Conservation (phyloP, 805 yeast genomes). For the Yamadazyma paraphyllophila region DNA sequence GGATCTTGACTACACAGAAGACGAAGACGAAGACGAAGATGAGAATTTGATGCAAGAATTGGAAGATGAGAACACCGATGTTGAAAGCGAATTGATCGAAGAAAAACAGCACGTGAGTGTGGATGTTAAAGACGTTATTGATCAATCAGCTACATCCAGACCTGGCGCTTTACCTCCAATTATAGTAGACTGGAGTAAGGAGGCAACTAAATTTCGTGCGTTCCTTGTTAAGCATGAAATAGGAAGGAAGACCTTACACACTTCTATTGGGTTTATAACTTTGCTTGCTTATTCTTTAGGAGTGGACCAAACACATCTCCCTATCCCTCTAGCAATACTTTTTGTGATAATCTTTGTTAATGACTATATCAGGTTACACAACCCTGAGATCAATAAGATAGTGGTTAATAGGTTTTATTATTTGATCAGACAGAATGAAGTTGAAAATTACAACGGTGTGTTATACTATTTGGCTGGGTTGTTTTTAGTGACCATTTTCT, state of each 20-base stretch:
- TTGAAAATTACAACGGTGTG: constrained; percentile 73
- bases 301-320: constrained; percentile 52
- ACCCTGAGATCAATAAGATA: constrained; percentile 57
- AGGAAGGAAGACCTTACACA: constrained; percentile 84
- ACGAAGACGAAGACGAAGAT: constrained; percentile 9
- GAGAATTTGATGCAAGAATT: constrained; percentile 10
- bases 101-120: constrained; percentile 1
- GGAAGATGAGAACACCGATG: constrained; percentile 12
- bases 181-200: neutral
- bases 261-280: constrained; percentile 83
- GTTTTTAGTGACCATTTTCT: constrained; percentile 61
- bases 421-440: constrained; percentile 82
- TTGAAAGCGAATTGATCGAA: constrained; percentile 10
- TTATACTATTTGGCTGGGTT: constrained; percentile 85
- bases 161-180: too few species aligned
- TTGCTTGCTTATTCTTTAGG: constrained; percentile 69
- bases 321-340: constrained; percentile 54
- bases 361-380: constrained; percentile 67
- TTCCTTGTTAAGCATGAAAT: constrained; percentile 79
- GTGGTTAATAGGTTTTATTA: constrained; percentile 73
- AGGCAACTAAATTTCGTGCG: constrained; percentile 7
- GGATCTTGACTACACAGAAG: constrained; percentile 10
- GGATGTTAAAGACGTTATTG: too few species aligned
- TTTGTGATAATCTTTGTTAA: constrained; percentile 56
- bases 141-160: too few species aligned